These are phyloP conservation scores for Chrysosporium keratinophilum DNA, from an alignment of 2,329 filamentous ascomycete genomes.

Conservation along the genomic window DNA sequence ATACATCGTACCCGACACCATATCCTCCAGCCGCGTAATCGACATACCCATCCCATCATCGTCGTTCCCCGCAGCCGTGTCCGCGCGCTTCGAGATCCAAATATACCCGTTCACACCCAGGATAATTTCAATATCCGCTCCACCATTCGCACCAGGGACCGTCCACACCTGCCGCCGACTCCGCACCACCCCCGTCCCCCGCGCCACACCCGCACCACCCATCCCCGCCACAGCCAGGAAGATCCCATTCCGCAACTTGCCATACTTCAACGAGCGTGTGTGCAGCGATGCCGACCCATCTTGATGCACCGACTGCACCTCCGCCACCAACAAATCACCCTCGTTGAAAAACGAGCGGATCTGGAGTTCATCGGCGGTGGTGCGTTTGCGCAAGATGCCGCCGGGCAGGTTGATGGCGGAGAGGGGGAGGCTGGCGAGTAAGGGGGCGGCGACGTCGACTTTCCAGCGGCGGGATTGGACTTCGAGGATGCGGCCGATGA, in stretches of 20 bases:
- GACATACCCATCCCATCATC: constrained; percentile 31
- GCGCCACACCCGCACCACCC: constrained; percentile 61
- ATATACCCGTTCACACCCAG: constrained; percentile 95
- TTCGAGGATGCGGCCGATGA: constrained; percentile 85
- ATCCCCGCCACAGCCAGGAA: constrained; percentile 74
- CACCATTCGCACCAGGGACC: constrained; percentile 41
- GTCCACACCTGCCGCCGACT: constrained; percentile 82
- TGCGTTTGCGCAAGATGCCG: constrained; percentile 80
- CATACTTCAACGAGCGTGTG: constrained; percentile 83
- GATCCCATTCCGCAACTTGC: constrained; percentile 85
- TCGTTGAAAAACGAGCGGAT: constrained; percentile 96
- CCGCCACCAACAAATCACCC: constrained; percentile 84
- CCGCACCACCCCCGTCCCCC: constrained; percentile 66
- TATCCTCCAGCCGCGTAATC: constrained; percentile 82
- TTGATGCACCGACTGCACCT: constrained; percentile 79
- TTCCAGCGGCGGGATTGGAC: constrained; percentile 92
- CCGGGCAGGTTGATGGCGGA: constrained; percentile 90
- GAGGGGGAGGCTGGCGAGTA: constrained; percentile 75
- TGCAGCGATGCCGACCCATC: constrained; percentile 83
- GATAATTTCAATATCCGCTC: constrained; percentile 63
- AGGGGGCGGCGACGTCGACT: constrained; percentile 80
- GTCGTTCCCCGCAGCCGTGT: constrained; percentile 39
- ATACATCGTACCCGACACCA: constrained; percentile 74
- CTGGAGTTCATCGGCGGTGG: constrained; percentile 91
- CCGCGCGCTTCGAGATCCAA: constrained; percentile 79